Evolutionary conservation across 805 yeast genomes (phyloP).

Genomic region (Clavispora santaluciae): DNA sequence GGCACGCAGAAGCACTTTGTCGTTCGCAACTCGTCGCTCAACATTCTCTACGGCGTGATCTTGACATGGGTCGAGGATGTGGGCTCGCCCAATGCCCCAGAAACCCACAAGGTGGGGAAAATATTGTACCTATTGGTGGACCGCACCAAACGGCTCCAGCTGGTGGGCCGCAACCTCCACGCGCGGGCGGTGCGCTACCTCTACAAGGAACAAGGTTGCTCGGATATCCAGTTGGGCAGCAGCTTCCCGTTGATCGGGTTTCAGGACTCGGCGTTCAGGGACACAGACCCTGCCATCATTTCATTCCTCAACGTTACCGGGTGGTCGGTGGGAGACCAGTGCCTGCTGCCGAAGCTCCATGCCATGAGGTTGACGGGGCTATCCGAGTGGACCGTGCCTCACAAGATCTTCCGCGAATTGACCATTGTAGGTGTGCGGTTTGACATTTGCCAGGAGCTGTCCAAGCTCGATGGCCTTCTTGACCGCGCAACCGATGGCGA

Average conservation of each 20-base stretch:
- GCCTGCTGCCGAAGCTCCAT: constrained; percentile 19
- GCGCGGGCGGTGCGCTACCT: constrained; percentile 49
- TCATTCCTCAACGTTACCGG: constrained; percentile 37
- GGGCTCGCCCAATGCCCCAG: constrained; percentile 6
- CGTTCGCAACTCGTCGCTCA: constrained; percentile 51
- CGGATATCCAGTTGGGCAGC: constrained; percentile 37
- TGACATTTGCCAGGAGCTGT: constrained; percentile 45
- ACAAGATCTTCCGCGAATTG: constrained; percentile 49
- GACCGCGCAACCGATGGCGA: constrained; percentile 16
- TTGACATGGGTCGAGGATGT: constrained; percentile 46
- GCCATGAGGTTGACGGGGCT: constrained; percentile 41
- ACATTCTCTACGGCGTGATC: constrained; percentile 50
- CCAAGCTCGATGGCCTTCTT: constrained; percentile 40
- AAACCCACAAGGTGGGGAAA: constrained; percentile 30
- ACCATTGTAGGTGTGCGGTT: constrained; percentile 55
- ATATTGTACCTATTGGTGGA: constrained; percentile 48
- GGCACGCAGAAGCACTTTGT: constrained; percentile 45
- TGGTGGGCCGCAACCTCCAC: constrained; percentile 52
- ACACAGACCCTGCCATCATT: constrained; percentile 19
- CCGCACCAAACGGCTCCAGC: constrained; percentile 48
- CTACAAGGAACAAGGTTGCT: constrained; percentile 38
- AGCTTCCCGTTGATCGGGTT: constrained; percentile 44
- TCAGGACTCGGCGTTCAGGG: constrained; percentile 20
- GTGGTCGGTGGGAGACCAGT: constrained; percentile 28
- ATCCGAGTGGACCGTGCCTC: constrained; percentile 48